Base-by-base conservation (phyloP, 1,284 basidiomycete species). In the Trichosporon sp. region DNA sequence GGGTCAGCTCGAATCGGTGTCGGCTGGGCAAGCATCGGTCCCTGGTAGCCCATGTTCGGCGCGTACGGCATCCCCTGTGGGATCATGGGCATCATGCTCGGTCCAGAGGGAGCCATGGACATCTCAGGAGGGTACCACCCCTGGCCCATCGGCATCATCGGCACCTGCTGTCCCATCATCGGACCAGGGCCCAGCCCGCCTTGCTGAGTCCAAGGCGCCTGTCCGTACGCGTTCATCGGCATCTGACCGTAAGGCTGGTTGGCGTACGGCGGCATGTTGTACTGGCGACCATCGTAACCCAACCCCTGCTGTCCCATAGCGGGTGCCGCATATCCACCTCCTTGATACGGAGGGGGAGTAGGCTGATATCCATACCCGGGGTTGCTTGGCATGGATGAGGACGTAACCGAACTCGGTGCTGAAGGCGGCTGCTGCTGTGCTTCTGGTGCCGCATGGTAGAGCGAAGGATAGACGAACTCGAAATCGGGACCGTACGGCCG, bases 401-500 rank as follows among this genome's bases (percentile, higher is more conserved):
- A n/a, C n/a, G 59, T 35, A 2, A 38, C 46, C 0, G 59, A n/a
- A 14, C 32, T 63, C 14, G 56, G 56, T 32, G 56, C 32, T 46
- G 59, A 35, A 35, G 59, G 59, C 4, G 31, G 59, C 31, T n/a
- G 31, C 32, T 68, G 48, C n/a, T 68, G 66, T 5, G 37, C 21
- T 19, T 74, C 69, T 21, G 68, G 70, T 8, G 70, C 61, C 4
- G 78, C 73, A 48, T 80, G 76, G 48, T 78, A 81, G 26, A 81
- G 70, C 2, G 80, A 80, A 1, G 80, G 76, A 65, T 79, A 82
- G 26, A 80, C 74, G 6, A 78, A 76, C 59, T 82, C 78, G 59
- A 69, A 76, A 19, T 74, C 68, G 0, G 68, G 43, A 1, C 64
- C 70, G 63, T 76, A 77, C 37, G 70, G 38, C 5, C 76, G 74